phyloP scores from a whole-genome alignment of 106 monocot genomes.

The Dendrobium nobile region DNA sequence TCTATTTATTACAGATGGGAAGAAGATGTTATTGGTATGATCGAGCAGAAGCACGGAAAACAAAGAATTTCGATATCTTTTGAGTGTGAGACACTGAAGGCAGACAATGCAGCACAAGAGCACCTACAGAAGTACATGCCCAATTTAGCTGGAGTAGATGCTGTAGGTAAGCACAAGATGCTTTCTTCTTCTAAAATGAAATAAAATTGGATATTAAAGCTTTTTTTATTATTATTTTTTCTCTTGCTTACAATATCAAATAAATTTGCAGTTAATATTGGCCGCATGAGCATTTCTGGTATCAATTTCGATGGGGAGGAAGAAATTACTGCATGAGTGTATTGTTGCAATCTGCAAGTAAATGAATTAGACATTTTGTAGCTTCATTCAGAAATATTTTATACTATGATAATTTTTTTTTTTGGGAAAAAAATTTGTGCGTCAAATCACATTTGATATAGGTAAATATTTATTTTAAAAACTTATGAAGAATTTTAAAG shows the following conservation, averaged over 20 bases:
- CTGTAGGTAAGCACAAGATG: slow-evolving; percentile 48
- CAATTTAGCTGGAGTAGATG: slow-evolving; percentile 66
- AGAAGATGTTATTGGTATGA: slow-evolving; percentile 61
- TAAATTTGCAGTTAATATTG: slow-evolving; percentile 70
- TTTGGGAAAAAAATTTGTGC: too few relatives aligned
- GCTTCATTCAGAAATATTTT: too few relatives aligned
- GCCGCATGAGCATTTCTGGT: slow-evolving; percentile 73
- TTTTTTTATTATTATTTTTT: background rate
- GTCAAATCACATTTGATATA: too few relatives aligned
- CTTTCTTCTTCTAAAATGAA: background rate
- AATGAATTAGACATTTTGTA: too few relatives aligned
- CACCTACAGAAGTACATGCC: slow-evolving; percentile 89
- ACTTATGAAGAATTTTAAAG: too few relatives aligned
- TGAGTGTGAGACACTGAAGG: slow-evolving; percentile 79
- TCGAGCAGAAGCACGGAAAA: slow-evolving; percentile 57
- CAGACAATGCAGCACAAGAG: slow-evolving; percentile 80
- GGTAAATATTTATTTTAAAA: too few relatives aligned
- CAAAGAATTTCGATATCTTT: slow-evolving; percentile 60
- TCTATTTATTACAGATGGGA: slow-evolving; percentile 63
- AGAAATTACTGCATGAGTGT: slow-evolving; percentile 4
- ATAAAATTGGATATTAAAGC: background rate
- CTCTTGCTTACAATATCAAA: background rate
- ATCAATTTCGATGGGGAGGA: slow-evolving; percentile 37
- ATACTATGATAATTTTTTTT: too few relatives aligned
- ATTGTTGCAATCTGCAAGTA: too few relatives aligned